Percentiles rank a stretch among this genome's conserved stretches.
Evolutionary conservation across 2,329 filamentous ascomycete species (phyloP).

Genomic region (Fonsecaea erecta): DNA sequence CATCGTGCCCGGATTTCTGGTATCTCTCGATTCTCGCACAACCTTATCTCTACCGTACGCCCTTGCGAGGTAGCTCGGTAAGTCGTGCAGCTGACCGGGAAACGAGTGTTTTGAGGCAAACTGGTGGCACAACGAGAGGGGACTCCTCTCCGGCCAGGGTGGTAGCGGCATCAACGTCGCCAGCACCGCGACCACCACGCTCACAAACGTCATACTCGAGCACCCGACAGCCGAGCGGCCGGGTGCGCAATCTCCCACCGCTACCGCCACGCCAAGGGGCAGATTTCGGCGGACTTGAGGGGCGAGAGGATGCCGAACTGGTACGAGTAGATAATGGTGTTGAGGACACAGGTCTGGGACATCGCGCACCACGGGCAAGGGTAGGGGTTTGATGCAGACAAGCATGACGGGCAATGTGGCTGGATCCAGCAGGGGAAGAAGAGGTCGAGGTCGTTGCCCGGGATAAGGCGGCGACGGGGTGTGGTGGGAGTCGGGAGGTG

Average conservation of each 20-base stretch:
- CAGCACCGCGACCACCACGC: slow-evolving; percentile 42
- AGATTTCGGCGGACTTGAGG: slow-evolving; percentile 43
- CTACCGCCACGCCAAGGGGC: slow-evolving; percentile 47
- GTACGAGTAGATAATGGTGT: slow-evolving; percentile 38
- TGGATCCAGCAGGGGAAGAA: slow-evolving; percentile 36
- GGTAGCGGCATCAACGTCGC: slow-evolving; percentile 55
- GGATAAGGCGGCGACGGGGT: not conserved
- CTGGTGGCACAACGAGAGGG: too few species aligned
- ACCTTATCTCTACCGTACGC: too few species aligned
- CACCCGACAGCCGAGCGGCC: slow-evolving; percentile 48
- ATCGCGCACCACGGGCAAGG: slow-evolving; percentile 38
- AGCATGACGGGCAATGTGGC: slow-evolving; percentile 28
- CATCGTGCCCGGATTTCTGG: too few species aligned
- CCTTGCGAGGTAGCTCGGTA: too few species aligned
- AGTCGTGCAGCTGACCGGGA: too few species aligned
- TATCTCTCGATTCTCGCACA: too few species aligned
- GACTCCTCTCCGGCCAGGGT: too few species aligned
- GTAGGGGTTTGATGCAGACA: slow-evolving; percentile 30
- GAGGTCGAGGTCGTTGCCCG: slow-evolving; percentile 29
- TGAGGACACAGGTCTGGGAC: slow-evolving; percentile 49
- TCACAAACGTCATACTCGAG: slow-evolving; percentile 48
- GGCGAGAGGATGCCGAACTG: slow-evolving; percentile 47
- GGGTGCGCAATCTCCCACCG: slow-evolving; percentile 49
- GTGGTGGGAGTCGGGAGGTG: not conserved
- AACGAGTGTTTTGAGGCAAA: too few species aligned